Base-by-base conservation (phyloP, 331 rosid species). In the Arachis monticola region DNA sequence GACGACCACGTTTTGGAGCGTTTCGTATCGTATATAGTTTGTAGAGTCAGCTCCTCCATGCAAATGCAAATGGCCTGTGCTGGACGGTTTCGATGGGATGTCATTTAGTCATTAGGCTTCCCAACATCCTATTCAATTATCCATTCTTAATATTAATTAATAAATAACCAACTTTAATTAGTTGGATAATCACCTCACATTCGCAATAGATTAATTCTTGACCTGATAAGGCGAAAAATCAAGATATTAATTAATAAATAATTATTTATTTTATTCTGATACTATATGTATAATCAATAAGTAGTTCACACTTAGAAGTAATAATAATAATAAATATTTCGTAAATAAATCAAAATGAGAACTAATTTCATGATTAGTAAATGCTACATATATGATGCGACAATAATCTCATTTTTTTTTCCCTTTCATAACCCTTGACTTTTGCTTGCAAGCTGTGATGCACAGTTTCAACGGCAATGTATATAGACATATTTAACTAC, bases 371-470 rank as follows among this genome's bases (percentile, higher is more conserved):
- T 38, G 41, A 38, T 38, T 38, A 38, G 4, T 38, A 38, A 22
- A 22, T 22, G 27, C 27, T 22, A 22, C 27, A 5, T 3, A 38
- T 5, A 38, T 3, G 4, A 38, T 38, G 41, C 41, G 48, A 14
- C 22, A 51, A 51, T 4, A 12, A 51, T 51, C 57, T 51, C n/a
- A 10, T 12, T 5, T 51, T 12, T 55, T 53, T 44, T 61, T 13
- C 9, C 53, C 22, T 45, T 62, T 61, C 2, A 2, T 44, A 50
- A 46, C 41, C 38, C 17, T 42, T 80, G 72, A 80, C 80, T 69
- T 80, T 68, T 45, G 42, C 27, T 42, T 11, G 62, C 55, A 58
- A 68, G 22, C 44, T 61, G 41, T 6, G 52, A 77, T 45, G 32
- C 67, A 51, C 50, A 60, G 7, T 40, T 51, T 58, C 6, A 66